Conservation (phyloP, 2,329 filamentous ascomycete species). For the Fusarium sp. region DNA sequence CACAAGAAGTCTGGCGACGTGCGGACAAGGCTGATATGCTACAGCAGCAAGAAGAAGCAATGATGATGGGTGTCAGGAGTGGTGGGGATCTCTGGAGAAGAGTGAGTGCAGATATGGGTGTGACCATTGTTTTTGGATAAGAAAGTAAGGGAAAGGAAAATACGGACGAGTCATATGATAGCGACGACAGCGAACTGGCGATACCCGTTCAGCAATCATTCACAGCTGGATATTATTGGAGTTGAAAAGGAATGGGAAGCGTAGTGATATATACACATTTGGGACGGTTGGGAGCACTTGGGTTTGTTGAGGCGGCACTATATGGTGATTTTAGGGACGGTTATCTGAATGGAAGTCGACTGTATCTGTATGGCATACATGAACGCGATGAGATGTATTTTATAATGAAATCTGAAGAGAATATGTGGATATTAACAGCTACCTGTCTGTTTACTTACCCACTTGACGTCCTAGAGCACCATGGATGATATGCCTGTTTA, state of each 20-base stretch:
- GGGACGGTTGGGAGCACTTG: conserved; percentile 12
- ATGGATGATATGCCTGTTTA: conserved; percentile 13
- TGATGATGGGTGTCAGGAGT: conserved; percentile 24
- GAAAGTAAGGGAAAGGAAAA: not conserved
- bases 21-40: conserved; percentile 51
- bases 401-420: not conserved
- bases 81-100: conserved; percentile 61
- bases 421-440: not conserved
- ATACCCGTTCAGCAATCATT: conserved; percentile 37
- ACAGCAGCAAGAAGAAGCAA: conserved; percentile 39
- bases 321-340: not conserved
- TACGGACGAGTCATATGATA: conserved; percentile 11
- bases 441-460: not conserved
- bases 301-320: conserved; percentile 9
- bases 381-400: not conserved
- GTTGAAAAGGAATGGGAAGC: conserved; percentile 32
- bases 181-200: conserved; percentile 20
- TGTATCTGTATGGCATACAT: not conserved
- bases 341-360: not conserved
- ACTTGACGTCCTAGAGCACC: not conserved
- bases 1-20: conserved; percentile 68
- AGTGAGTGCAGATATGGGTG: conserved; percentile 66
- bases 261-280: conserved; percentile 18
- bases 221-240: conserved; percentile 33
- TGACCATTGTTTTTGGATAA: conserved; percentile 66